A percentile compares a stretch with the other conserved stretches of the same genome.
These are phyloP conservation scores for Paramyrothecium roridum DNA, from an alignment of 2,329 filamentous ascomycete species.

Conservation along the genomic window DNA sequence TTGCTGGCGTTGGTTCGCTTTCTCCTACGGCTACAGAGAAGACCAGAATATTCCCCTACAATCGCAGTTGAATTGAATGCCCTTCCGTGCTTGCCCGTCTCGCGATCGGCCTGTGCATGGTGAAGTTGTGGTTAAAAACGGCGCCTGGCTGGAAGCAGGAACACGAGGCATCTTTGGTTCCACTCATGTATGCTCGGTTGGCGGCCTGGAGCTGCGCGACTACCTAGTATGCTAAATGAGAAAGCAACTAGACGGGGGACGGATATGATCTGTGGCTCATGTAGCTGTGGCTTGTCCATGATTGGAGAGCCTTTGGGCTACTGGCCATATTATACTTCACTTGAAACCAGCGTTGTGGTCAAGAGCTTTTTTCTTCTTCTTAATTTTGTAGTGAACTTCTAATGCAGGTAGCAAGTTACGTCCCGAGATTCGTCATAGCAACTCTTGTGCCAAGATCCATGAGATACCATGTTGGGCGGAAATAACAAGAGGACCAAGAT, in stretches of 20 bases:
- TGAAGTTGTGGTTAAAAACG: background rate
- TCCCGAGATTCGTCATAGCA: background rate
- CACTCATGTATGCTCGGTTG: constrained; percentile 3
- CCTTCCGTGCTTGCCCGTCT: background rate
- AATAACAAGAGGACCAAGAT: too few relatives aligned
- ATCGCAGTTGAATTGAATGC: constrained; percentile 29
- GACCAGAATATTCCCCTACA: constrained; percentile 39
- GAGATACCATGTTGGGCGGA: too few relatives aligned
- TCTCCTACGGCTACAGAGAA: constrained; percentile 38
- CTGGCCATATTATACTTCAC: constrained; percentile 6
- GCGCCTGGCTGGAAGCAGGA: background rate
- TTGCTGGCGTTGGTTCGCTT: constrained; percentile 47
- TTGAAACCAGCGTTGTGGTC: constrained; percentile 12
- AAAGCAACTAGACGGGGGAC: background rate
- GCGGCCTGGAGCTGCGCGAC: background rate
- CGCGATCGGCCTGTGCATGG: background rate
- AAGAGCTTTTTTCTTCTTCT: constrained; percentile 32
- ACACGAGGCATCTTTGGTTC: background rate
- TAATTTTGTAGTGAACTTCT: constrained; percentile 59
- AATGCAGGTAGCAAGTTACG: constrained; percentile 59
- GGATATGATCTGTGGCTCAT: background rate
- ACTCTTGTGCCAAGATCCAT: too few relatives aligned
- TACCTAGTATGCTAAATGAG: background rate
- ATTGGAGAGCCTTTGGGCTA: background rate
- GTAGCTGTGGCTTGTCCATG: background rate